phyloP scores from a whole-genome alignment of 1,284 basidiomycete genomes.

The Ganoderma lingzhi region DNA sequence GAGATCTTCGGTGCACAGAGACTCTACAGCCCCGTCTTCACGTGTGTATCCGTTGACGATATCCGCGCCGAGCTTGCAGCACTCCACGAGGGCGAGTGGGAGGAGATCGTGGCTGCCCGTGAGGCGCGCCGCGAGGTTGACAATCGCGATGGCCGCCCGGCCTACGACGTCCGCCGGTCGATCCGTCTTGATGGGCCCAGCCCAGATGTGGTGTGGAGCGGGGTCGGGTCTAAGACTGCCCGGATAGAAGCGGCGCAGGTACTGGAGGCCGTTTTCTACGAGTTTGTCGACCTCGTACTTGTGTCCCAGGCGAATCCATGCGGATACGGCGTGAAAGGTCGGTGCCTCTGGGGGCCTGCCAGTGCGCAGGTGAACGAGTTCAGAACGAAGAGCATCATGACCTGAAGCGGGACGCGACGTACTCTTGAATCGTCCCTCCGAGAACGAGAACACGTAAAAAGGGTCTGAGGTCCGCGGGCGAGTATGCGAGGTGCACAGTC shows the following conservation, averaged over 20 bases:
- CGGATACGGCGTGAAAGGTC: background rate
- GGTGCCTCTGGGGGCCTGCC: no score
- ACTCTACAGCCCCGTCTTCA: background rate
- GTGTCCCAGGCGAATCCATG: conserved; percentile 15
- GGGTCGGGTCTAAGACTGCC: background rate
- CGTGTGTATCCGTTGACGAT: background rate
- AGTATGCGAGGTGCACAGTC: no score
- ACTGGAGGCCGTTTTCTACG: background rate
- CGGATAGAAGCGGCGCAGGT: conserved; percentile 7
- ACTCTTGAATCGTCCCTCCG: no score
- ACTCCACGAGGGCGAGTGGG: conserved; percentile 11
- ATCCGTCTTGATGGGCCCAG: background rate
- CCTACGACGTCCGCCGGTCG: background rate
- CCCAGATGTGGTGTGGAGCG: background rate
- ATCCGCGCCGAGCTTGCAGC: background rate
- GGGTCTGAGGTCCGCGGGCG: no score
- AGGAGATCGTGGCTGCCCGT: conserved; percentile 4
- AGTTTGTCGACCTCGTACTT: conserved; percentile 17
- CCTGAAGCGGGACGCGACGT: no score
- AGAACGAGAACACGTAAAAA: no score
- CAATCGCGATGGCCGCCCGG: background rate
- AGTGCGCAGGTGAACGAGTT: no score
- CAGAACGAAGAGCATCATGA: no score
- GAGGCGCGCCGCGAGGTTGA: conserved; percentile 15
- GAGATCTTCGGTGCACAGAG: background rate